These are phyloP conservation scores for Croton laevigatus DNA, from an alignment of 441 rosid species.

Conservation along the genomic window DNA sequence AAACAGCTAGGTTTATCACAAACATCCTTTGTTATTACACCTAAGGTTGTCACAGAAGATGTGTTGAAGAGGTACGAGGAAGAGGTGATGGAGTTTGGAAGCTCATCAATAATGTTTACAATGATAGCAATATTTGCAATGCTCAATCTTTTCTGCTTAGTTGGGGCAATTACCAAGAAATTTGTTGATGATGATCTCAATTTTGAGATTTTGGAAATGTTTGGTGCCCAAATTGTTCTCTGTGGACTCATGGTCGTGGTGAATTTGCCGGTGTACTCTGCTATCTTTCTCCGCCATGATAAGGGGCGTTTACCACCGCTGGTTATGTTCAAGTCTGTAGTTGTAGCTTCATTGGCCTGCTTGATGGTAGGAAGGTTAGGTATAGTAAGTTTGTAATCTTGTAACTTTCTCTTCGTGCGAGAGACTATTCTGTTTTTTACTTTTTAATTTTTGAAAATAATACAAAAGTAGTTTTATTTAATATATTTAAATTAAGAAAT, in stretches of 20 bases:
- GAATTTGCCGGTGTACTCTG: constrained; percentile 59
- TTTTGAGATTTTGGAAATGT: constrained; percentile 19
- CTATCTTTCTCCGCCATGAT: constrained; percentile 50
- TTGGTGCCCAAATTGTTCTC: constrained; percentile 36
- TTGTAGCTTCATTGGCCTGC: constrained; percentile 19
- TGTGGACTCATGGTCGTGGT: constrained; percentile 42
- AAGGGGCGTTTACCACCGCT: constrained; percentile 33
- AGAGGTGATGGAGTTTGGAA: constrained; percentile 68
- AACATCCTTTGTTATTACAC: constrained; percentile 53
- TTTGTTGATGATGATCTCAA: not conserved
- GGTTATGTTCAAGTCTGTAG: not conserved
- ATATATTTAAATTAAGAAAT: too few relatives aligned
- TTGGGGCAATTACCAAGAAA: constrained; percentile 27
- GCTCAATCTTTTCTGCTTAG: constrained; percentile 46
- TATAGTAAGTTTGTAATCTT: too few relatives aligned
- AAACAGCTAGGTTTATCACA: constrained; percentile 42
- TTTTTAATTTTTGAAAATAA: too few relatives aligned
- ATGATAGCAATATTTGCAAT: constrained; percentile 49
- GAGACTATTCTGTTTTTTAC: too few relatives aligned
- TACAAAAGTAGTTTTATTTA: too few relatives aligned
- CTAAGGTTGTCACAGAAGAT: constrained; percentile 53
- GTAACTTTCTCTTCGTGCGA: too few relatives aligned
- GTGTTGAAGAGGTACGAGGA: constrained; percentile 43
- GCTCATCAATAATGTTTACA: constrained; percentile 48
- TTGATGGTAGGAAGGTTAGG: not conserved